These are phyloP conservation scores for Ceratobasidium papillatum DNA, from an alignment of 1,284 basidiomycete species.

Conservation along the genomic window DNA sequence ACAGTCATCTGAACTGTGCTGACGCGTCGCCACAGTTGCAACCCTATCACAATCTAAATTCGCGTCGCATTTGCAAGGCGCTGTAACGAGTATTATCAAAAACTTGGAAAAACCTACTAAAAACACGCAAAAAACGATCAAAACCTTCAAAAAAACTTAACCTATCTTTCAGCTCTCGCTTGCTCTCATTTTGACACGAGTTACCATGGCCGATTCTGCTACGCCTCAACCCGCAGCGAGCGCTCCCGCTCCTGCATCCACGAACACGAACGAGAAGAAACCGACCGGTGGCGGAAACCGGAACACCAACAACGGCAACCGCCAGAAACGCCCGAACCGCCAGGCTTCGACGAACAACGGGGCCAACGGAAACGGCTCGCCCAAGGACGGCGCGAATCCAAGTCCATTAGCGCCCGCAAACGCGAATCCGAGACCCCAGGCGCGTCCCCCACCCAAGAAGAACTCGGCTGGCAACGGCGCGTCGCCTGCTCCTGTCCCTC, in stretches of 20 bases:
- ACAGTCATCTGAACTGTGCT: not conserved
- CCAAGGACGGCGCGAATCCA: constrained; percentile 36
- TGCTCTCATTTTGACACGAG: constrained; percentile 31
- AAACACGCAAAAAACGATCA: constrained; percentile 63
- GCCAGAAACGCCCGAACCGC: constrained; percentile 31
- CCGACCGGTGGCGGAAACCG: constrained; percentile 34
- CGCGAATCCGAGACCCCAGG: constrained; percentile 23
- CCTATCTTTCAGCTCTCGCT: constrained; percentile 43
- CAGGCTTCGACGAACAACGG: constrained; percentile 23
- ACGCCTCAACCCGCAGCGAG: constrained; percentile 32
- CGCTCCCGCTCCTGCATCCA: constrained; percentile 33
- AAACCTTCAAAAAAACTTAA: constrained; percentile 53
- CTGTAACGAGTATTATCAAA: constrained; percentile 42
- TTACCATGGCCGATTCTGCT: constrained; percentile 42
- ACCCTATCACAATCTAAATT: constrained; percentile 42
- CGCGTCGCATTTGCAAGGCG: constrained; percentile 38
- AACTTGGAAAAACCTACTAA: constrained; percentile 54
- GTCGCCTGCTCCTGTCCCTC: constrained; percentile 36
- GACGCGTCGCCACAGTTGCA: constrained; percentile 31
- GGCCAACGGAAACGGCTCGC: constrained; percentile 28
- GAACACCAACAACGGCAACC: constrained; percentile 21
- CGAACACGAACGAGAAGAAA: constrained; percentile 40
- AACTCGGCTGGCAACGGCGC: constrained; percentile 37
- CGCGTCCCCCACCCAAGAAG: constrained; percentile 37
- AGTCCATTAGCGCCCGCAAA: constrained; percentile 6